Base-by-base conservation (phyloP, 2,329 filamentous ascomycete species). In the Monilinia aucupariae region DNA sequence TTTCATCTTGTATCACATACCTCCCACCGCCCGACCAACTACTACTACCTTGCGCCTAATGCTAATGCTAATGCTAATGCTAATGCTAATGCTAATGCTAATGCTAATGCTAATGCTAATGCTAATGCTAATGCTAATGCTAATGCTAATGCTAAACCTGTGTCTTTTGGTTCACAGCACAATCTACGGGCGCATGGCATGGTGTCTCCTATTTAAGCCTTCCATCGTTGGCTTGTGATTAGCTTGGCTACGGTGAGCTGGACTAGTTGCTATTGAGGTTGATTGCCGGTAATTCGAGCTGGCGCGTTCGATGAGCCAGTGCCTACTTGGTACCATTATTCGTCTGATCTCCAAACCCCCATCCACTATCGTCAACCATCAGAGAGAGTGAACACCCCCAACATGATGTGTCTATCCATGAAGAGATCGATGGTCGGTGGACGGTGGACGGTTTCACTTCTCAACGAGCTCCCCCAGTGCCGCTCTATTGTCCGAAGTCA, bases 401-500 rank as follows among this genome's bases (percentile, higher is more conserved):
- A 25, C 30, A 25, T 56, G 7, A 45, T 56, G 53, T 56, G 13
- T 27, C 17, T 22, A 34, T 32, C 27, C 20, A 55, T 55, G 37
- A 32, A 45, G 39, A 45, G 59, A 43, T 53, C 50, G 51, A 30
- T 55, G 37, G 49, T 47, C 50, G 12, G 49, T 53, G 55, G 43
- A 48, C n/a, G n/a, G n/a, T n/a, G n/a, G n/a, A n/a, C n/a, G 55
- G 37, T 49, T 59, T 25, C 20, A 41, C 49, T 34, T 51, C 17
- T 20, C 53, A 66, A 68, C 67, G 66, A 65, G 66, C 66, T 22
- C 32, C 41, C 20, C 47, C 39, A n/a, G 37, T 39, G 37, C 53
- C 4, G 30, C 53, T 45, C 15, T 69, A 67, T 68, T 67, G 55
- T 67, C 67, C 66, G 66, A 66, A 54, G 41, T 63, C 64, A 62